Base-by-base conservation (phyloP, 106 monocot species). In the Dendrobium officinale region DNA sequence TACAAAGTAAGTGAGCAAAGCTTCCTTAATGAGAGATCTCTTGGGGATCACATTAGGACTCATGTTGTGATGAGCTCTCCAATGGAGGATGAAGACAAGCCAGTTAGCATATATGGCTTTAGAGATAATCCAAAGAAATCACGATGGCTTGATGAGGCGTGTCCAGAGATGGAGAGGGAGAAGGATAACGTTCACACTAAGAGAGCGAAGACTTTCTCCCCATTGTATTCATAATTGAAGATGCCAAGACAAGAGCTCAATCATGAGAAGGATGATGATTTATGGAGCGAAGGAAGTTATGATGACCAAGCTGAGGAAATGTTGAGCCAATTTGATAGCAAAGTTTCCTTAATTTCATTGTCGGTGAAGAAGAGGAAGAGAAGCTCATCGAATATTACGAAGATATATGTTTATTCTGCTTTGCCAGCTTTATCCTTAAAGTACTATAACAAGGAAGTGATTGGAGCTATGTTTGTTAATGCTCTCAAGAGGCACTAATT, bases 11-110 rank as follows among this genome's bases (percentile, higher is more conserved):
- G 88, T 66, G 5, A 55, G 55, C 84, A 72, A 80, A 73, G 77
- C 68, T 91, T 91, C 73, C 82, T 67, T 11, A 84, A 73, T 4
- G 84, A 84, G 26, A 82, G 86, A 61, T 88, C 91, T 7, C 70
- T 91, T 17, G 86, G 82, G 9, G 82, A 86, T 27, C 88, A 91
- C 82, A 84, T 91, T 88, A 82, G 84, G 74, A 84, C 84, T 10
- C 91, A 91, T 78, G 4, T 48, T 43, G 11, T 42, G n/a, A 8
- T 33, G 4, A 47, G 16, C n/a, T 33, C 67, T 51, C 9, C 55
- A 13, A 2, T 77, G 0, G 55, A 67, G 26, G 48, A 67, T 10
- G 82, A 75, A 8, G 75, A 82, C 47, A 17, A 18, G 67, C 67
- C 42, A 40, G 11, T 16, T n/a, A 68, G 68, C 24, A 19, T 72